A percentile compares a stretch with the other conserved stretches of the same genome.
Evolutionary conservation across 495 filamentous ascomycete species (phyloP).

Genomic region (Eremomyces bilateralis): DNA sequence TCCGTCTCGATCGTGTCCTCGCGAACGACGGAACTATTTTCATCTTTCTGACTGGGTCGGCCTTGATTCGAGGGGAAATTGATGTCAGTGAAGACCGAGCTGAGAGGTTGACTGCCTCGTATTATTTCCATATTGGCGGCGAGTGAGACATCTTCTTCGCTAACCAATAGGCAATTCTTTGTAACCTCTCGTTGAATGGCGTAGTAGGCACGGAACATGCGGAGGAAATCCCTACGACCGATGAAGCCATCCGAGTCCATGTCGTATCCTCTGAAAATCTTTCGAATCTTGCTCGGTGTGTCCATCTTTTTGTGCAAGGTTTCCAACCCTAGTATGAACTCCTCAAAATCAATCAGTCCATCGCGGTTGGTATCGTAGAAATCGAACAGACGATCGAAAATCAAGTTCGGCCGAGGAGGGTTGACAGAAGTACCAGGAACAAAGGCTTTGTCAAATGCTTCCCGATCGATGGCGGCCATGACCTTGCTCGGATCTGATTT

Average conservation of each 20-base stretch:
- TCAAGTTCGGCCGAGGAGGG: slow-evolving; percentile 52
- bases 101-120: slow-evolving; percentile 17
- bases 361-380: slow-evolving; percentile 87
- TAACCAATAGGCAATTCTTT: slow-evolving; percentile 31
- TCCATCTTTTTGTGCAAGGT: slow-evolving; percentile 50
- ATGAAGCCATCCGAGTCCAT: slow-evolving; percentile 78
- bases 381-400: slow-evolving; percentile 88
- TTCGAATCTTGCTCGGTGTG: slow-evolving; percentile 37
- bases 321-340: slow-evolving; percentile 69
- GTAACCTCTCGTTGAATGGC: slow-evolving; percentile 68
- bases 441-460: slow-evolving; percentile 78
- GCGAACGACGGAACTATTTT: slow-evolving; percentile 7
- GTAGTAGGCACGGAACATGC: slow-evolving; percentile 81
- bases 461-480: slow-evolving; percentile 65
- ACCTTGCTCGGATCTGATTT: slow-evolving; percentile 58
- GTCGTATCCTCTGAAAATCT: slow-evolving; percentile 79
- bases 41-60: slow-evolving; percentile 3
- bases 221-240: slow-evolving; percentile 69
- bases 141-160: slow-evolving; percentile 40
- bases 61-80: slow-evolving; percentile 8
- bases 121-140: slow-evolving; percentile 25
- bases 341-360: slow-evolving; percentile 78
- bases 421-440: slow-evolving; percentile 57
- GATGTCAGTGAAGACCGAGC: slow-evolving; percentile 14
- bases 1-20: slow-evolving; percentile 4